phyloP scores from a whole-genome alignment of 2,329 filamentous ascomycete species.

The Trematosphaeria pertusa region DNA sequence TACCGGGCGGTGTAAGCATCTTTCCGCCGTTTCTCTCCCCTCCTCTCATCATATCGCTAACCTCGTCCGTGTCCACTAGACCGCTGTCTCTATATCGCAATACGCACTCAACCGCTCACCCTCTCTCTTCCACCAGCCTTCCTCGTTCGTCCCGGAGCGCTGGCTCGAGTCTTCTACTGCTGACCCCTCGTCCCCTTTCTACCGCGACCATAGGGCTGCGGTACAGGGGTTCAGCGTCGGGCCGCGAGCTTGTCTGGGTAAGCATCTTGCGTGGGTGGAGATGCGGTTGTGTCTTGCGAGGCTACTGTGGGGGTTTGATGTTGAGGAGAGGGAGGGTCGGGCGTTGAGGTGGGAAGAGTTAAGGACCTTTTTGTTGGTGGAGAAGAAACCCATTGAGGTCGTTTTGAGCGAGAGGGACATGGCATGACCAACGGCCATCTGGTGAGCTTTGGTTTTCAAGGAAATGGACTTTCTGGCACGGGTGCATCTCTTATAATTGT shows the following conservation, averaged over 20 bases:
- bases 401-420: neutral
- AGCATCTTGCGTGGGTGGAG: slow-evolving; percentile 19
- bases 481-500: too few relatives aligned
- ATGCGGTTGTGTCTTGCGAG: slow-evolving; percentile 10
- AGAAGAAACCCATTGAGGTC: slow-evolving; percentile 11
- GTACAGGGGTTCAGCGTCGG: slow-evolving; percentile 49
- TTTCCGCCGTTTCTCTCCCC: too few relatives aligned
- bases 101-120: slow-evolving; percentile 7
- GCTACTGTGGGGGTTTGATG: slow-evolving; percentile 11
- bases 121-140: slow-evolving; percentile 4
- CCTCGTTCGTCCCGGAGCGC: slow-evolving; percentile 11
- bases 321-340: slow-evolving; percentile 6
- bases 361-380: slow-evolving; percentile 12
- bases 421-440: too few relatives aligned
- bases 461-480: too few relatives aligned
- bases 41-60: neutral
- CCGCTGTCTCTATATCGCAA: slow-evolving; percentile 10
- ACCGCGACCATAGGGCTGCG: slow-evolving; percentile 6
- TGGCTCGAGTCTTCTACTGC: slow-evolving; percentile 4
- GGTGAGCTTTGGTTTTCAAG: too few relatives aligned
- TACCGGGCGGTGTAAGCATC: slow-evolving; percentile 16
- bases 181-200: slow-evolving; percentile 5
- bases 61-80: neutral
- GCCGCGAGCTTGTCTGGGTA: slow-evolving; percentile 33
- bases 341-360: slow-evolving; percentile 11